These are phyloP conservation scores for Candida silvicultrix DNA, from an alignment of 805 yeast species.

Conservation along the genomic window DNA sequence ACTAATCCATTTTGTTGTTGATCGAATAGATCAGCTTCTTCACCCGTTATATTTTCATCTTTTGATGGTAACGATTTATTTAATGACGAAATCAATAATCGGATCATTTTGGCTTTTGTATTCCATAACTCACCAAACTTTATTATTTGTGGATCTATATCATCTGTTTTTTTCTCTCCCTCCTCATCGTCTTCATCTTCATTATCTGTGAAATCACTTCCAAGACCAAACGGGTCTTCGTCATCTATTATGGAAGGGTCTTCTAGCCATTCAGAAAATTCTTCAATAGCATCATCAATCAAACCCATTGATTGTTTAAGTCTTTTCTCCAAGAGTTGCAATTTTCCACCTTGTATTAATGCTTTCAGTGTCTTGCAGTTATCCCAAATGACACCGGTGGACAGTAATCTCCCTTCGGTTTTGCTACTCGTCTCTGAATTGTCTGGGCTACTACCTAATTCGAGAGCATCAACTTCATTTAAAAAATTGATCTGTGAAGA, in stretches of 20 bases:
- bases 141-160: slow-evolving; percentile 29
- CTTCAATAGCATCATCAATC: slow-evolving; percentile 58
- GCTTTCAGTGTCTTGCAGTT: slow-evolving; percentile 44
- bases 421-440: slow-evolving; percentile 15
- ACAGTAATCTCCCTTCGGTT: slow-evolving; percentile 40
- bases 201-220: slow-evolving; percentile 24
- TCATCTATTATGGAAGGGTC: slow-evolving; percentile 43
- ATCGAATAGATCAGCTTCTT: slow-evolving; percentile 41
- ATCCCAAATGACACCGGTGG: slow-evolving; percentile 71
- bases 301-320: slow-evolving; percentile 38
- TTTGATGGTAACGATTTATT: slow-evolving; percentile 48
- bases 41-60: slow-evolving; percentile 29
- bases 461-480: slow-evolving; percentile 17
- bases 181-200: slow-evolving; percentile 24
- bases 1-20: slow-evolving; percentile 35
- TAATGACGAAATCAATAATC: slow-evolving; percentile 50
- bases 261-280: slow-evolving; percentile 63
- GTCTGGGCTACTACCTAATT: slow-evolving; percentile 6
- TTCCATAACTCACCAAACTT: slow-evolving; percentile 43
- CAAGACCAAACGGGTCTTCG: slow-evolving; percentile 48
- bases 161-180: slow-evolving; percentile 24
- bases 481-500: slow-evolving; percentile 13
- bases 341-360: slow-evolving; percentile 41
- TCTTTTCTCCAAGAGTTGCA: slow-evolving; percentile 44
- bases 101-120: slow-evolving; percentile 47